Evolutionary conservation across 495 filamentous ascomycete genomes (phyloP).

Genomic region (Aspergillus heteromorphus): DNA sequence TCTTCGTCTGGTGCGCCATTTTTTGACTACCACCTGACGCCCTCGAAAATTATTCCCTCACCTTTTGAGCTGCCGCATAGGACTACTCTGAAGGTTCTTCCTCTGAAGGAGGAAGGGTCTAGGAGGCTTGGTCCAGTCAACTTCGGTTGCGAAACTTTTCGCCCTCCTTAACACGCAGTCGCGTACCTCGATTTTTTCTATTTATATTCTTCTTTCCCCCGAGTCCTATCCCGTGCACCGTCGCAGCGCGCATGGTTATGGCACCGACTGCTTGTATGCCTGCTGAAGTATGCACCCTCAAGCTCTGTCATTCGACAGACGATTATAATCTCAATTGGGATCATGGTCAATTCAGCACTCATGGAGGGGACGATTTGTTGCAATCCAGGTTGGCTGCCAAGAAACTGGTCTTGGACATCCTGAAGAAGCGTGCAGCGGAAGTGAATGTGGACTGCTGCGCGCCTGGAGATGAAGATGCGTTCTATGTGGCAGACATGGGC

Average conservation of each 20-base stretch:
- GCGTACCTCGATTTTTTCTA: conserved; percentile 20
- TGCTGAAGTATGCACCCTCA: conserved; percentile 45
- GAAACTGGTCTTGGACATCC: conserved; percentile 66
- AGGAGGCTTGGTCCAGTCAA: conserved; percentile 80
- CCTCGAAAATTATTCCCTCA: conserved; percentile 49
- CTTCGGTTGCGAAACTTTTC: conserved; percentile 79
- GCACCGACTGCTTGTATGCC: conserved; percentile 63
- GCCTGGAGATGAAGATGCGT: conserved; percentile 89
- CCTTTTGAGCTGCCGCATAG: conserved; percentile 96
- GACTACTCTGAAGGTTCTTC: conserved; percentile 92
- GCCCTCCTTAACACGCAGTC: conserved; percentile 75
- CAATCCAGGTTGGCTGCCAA: conserved; percentile 46
- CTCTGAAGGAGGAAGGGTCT: conserved; percentile 92
- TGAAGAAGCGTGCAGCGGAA: conserved; percentile 72
- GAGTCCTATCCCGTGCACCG: conserved; percentile 23
- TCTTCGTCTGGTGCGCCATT: conserved; percentile 51
- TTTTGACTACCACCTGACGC: conserved; percentile 44
- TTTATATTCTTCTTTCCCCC: conserved; percentile 15
- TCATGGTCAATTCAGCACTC: conserved; percentile 26
- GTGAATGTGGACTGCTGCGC: conserved; percentile 83
- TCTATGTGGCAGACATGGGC: conserved; percentile 96
- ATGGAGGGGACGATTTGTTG: conserved; percentile 40
- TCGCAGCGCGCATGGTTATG: conserved; percentile 53
- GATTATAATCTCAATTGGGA: conserved; percentile 24
- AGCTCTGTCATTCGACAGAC: conserved; percentile 24